Conservation (phyloP, 768 basidiomycete genomes). For the Arthromyces matolae region DNA sequence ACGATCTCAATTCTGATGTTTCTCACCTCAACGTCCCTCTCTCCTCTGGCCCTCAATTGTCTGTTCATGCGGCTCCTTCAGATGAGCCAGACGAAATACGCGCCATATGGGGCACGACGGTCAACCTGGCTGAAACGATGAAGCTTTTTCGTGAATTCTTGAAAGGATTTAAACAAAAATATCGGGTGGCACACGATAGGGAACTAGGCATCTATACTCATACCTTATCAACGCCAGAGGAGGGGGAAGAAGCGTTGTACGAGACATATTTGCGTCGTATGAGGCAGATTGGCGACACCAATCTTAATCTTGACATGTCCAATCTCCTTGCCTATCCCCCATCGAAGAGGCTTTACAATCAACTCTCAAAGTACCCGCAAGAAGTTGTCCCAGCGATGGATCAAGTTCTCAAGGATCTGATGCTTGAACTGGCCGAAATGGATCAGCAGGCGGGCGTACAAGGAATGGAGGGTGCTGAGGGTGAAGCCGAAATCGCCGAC, state of each 20-base stretch:
- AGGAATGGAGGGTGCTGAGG: conserved; percentile 72
- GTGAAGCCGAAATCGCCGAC: conserved; percentile 83
- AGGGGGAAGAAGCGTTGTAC: conserved; percentile 69
- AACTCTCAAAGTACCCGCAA: conserved; percentile 91
- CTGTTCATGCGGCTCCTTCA: conserved; percentile 56
- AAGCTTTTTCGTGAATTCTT: conserved; percentile 86
- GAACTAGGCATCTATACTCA: conserved; percentile 52
- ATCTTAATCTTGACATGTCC: conserved; percentile 84
- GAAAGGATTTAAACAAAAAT: conserved; percentile 90
- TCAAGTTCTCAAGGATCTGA: conserved; percentile 88
- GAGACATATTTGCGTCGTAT: conserved; percentile 79
- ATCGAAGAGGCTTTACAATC: conserved; percentile 75
- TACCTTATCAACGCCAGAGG: conserved; percentile 53
- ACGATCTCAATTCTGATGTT: conserved; percentile 57
- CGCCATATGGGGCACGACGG: conserved; percentile 97
- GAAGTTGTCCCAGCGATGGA: conserved; percentile 98
- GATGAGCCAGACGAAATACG: conserved; percentile 82
- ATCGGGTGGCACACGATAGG: conserved; percentile 70
- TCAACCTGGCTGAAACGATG: conserved; percentile 90
- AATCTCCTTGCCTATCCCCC: conserved; percentile 87
- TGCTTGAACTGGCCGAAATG: conserved; percentile 82
- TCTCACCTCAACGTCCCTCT: conserved; percentile 52
- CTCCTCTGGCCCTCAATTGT: conserved; percentile 53
- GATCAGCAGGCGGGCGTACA: conserved; percentile 69
- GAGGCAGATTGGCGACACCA: conserved; percentile 89